Conservation (phyloP, 2,329 filamentous ascomycete species). For the Dactylellina cionopaga region DNA sequence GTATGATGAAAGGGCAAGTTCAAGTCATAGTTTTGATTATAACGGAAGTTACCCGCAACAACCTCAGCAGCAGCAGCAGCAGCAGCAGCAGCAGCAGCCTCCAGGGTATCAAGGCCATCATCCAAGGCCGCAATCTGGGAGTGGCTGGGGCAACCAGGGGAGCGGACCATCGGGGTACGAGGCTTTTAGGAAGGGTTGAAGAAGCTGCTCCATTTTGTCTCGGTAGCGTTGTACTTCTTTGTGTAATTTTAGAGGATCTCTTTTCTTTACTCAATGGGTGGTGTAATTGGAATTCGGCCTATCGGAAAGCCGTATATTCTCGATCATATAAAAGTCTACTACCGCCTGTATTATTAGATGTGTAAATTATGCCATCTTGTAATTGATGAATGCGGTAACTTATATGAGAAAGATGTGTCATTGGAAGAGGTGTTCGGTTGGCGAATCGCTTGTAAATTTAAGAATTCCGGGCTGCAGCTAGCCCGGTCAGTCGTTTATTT, state of each 20-base stretch:
- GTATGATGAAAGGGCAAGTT: constrained; percentile 16
- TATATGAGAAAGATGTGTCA: no score
- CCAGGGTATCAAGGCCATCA: constrained; percentile 4
- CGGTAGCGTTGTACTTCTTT: neutral
- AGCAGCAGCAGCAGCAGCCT: neutral
- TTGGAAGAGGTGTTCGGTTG: no score
- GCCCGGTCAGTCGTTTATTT: no score
- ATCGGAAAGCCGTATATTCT: no score
- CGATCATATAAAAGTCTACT: no score
- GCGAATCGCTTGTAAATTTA: no score
- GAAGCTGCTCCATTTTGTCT: neutral
- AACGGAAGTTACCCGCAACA: neutral
- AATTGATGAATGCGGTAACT: no score
- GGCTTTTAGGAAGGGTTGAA: constrained; percentile 46
- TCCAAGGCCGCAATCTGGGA: constrained; percentile 69
- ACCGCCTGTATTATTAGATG: no score
- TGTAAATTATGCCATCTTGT: no score
- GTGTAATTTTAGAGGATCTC: neutral
- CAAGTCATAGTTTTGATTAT: constrained; percentile 7
- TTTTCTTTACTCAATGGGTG: no score
- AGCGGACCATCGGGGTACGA: constrained; percentile 53
- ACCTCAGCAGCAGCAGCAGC: neutral
- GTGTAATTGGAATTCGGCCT: no score
- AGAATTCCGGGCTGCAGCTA: no score
- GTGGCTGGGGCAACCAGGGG: constrained; percentile 55